phyloP scores from a whole-genome alignment of 176 grass and related monocot species.

The Aegilops umbellulata region DNA sequence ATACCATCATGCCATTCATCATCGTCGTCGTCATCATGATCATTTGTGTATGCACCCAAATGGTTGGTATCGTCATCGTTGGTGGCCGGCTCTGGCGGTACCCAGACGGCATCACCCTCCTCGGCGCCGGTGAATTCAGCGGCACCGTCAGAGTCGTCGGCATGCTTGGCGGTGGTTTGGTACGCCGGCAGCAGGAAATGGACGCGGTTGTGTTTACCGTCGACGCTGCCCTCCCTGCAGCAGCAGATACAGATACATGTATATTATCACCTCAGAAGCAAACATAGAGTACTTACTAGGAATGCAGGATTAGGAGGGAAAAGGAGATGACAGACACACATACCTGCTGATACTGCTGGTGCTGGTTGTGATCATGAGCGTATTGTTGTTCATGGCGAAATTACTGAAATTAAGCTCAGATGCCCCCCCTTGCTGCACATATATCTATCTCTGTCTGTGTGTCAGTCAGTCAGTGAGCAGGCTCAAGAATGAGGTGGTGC shows the following conservation, averaged over 20 bases:
- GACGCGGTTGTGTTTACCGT: background rate
- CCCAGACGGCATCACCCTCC: conserved; percentile 45
- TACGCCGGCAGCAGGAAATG: background rate
- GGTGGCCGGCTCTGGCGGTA: conserved; percentile 46
- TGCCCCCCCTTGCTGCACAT: too few relatives aligned
- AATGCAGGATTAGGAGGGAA: too few relatives aligned
- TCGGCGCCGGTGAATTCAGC: background rate
- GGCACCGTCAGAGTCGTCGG: background rate
- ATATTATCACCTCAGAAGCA: background rate
- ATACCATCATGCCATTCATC: conserved; percentile 15
- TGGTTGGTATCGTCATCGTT: conserved; percentile 24
- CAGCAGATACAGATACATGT: too few relatives aligned
- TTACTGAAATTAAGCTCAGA: background rate
- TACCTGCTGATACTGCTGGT: too few relatives aligned
- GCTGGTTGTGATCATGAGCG: too few relatives aligned
- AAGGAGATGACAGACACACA: too few relatives aligned
- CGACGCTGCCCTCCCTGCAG: background rate
- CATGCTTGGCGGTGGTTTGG: background rate
- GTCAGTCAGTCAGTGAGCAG: background rate
- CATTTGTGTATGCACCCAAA: background rate
- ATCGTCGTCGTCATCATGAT: background rate
- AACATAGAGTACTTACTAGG: too few relatives aligned
- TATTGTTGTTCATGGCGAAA: too few relatives aligned
- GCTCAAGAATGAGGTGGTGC: background rate
- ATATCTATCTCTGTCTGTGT: too few relatives aligned